A percentile compares a stretch with the other conserved stretches of the same genome.
Evolutionary conservation across 257 asterid genomes (phyloP).

Genomic region (Henckelia pumila): DNA sequence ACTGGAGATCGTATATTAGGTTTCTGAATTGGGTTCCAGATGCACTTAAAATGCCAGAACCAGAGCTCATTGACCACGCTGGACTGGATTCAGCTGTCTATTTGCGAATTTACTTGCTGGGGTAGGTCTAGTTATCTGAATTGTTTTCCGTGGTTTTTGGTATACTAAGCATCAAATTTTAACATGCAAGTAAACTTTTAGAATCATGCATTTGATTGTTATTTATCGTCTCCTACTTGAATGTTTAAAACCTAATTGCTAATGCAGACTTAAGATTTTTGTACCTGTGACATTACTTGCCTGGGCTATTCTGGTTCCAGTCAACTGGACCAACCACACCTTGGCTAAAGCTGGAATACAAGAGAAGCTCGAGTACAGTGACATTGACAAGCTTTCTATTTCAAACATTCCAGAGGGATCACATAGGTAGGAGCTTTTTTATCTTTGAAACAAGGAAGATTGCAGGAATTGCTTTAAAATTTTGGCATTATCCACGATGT

Average conservation of each 20-base stretch:
- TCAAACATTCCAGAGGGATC: constrained; percentile 78
- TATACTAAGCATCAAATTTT: constrained; percentile 4
- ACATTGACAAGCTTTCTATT: constrained; percentile 89
- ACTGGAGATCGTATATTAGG: constrained; percentile 80
- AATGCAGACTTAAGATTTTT: constrained; percentile 81
- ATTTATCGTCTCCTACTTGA: not conserved
- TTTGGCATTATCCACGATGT: not conserved
- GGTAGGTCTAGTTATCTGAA: constrained; percentile 45
- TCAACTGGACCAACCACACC: constrained; percentile 89
- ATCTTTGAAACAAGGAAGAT: not conserved
- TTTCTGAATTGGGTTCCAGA: constrained; percentile 96
- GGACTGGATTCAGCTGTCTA: constrained; percentile 93
- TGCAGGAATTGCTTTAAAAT: not conserved
- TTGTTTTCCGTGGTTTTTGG: not conserved
- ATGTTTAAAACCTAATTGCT: constrained; percentile 13
- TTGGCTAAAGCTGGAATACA: constrained; percentile 46
- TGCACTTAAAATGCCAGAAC: constrained; percentile 93
- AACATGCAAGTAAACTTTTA: not conserved
- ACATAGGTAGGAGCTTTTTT: constrained; percentile 45
- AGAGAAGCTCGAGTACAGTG: constrained; percentile 46
- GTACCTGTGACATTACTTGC: constrained; percentile 78
- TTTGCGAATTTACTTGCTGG: constrained; percentile 88
- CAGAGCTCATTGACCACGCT: constrained; percentile 93
- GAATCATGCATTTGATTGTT: not conserved
- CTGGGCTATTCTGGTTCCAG: constrained; percentile 86